Conservation (phyloP, 306 rosid genomes). For the Cucurbita pepo region DNA sequence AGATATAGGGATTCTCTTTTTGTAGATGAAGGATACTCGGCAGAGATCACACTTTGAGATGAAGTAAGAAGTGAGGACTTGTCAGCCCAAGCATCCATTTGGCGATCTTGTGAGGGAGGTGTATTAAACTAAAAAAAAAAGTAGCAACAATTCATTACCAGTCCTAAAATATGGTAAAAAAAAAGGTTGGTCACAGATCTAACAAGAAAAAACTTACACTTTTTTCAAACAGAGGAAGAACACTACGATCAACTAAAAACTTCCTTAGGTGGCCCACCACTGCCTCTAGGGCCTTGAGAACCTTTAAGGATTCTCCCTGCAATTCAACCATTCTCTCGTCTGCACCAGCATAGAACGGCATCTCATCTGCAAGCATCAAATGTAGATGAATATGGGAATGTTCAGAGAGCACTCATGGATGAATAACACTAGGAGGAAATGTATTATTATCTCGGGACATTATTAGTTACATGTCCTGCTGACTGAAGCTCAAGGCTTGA, state of each 20-base stretch:
- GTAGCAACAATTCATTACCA: not conserved
- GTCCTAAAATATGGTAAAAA: not conserved
- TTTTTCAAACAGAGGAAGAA: conserved; percentile 94
- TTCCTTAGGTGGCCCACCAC: conserved; percentile 82
- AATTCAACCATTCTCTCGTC: conserved; percentile 91
- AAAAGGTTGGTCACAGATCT: not conserved
- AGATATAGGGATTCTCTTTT: conserved; percentile 55
- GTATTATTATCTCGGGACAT: not conserved
- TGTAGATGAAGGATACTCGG: conserved; percentile 34
- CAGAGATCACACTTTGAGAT: conserved; percentile 39
- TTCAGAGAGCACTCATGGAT: not conserved
- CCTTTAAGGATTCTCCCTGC: conserved; percentile 86
- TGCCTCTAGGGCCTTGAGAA: conserved; percentile 75
- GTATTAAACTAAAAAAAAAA: conserved; percentile 27
- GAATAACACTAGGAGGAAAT: not conserved
- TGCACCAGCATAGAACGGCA: conserved; percentile 67
- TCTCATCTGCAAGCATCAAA: conserved; percentile 48
- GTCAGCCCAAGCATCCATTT: conserved; percentile 54
- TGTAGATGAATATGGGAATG: not conserved
- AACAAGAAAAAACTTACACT: conserved; percentile 36
- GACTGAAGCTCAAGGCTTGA: not conserved
- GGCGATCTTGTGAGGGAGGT: conserved; percentile 56
- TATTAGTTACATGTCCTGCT: not conserved
- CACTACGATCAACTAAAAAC: conserved; percentile 89
- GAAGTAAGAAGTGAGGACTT: conserved; percentile 36